phyloP scores from a whole-genome alignment of 83 land plant genomes.

The Picea mariana region DNA sequence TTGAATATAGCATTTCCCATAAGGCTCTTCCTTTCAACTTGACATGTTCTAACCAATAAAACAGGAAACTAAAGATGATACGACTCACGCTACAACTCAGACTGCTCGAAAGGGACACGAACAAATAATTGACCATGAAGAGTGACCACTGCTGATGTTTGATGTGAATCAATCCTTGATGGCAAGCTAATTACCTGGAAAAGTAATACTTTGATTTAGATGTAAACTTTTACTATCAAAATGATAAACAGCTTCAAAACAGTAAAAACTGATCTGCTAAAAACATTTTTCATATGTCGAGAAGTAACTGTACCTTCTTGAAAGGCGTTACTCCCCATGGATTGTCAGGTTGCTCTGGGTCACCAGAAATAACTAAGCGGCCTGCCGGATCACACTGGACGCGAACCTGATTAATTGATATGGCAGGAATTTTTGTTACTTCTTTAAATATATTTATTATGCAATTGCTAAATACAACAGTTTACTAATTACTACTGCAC shows the following conservation, averaged over 20 bases:
- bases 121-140: slow-evolving; percentile 92
- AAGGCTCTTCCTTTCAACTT: not conserved
- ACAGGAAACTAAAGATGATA: not conserved
- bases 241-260: not conserved
- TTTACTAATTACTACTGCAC: too few relatives aligned
- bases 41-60: not conserved
- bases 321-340: slow-evolving; percentile 98
- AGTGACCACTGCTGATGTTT: slow-evolving; percentile 92
- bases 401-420: slow-evolving; percentile 56
- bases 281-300: not conserved
- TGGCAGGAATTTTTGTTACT: not conserved
- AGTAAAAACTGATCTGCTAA: not conserved
- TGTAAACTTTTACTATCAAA: not conserved
- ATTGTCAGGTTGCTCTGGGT: slow-evolving; percentile 87
- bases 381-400: slow-evolving; percentile 97
- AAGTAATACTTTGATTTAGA: not conserved
- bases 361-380: slow-evolving; percentile 87
- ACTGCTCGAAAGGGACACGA: slow-evolving; percentile 80
- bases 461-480: not conserved
- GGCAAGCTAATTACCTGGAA: slow-evolving; percentile 77
- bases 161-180: slow-evolving; percentile 93
- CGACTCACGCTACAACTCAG: slow-evolving; percentile 23
- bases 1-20: not conserved
- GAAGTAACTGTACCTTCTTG: slow-evolving; percentile 60
- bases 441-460: not conserved